These are phyloP conservation scores for Hypericum perforatum DNA, from an alignment of 345 rosid species.

Conservation along the genomic window DNA sequence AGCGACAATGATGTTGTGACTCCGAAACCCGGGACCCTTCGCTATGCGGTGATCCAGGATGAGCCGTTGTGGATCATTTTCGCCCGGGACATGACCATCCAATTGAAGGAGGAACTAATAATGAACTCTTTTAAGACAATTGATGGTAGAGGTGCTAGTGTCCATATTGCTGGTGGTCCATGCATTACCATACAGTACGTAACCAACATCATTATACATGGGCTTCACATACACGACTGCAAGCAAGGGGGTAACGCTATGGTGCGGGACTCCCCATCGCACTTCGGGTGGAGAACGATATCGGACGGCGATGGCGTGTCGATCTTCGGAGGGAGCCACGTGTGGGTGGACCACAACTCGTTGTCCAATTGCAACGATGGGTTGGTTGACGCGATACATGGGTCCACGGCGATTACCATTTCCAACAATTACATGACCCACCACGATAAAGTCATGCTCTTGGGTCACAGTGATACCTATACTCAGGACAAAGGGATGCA, in stretches of 20 bases:
- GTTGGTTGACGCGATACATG: too few species aligned
- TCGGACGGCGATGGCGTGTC: conserved; percentile 26
- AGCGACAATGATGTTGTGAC: conserved; percentile 15
- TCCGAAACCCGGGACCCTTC: conserved; percentile 21
- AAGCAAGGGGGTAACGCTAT: conserved; percentile 24
- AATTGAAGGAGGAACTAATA: conserved; percentile 19
- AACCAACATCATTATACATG: conserved; percentile 24
- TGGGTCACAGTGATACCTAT: too few species aligned
- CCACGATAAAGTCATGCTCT: too few species aligned
- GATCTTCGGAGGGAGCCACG: conserved; percentile 16
- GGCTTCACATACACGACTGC: conserved; percentile 21
- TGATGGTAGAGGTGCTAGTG: conserved; percentile 25
- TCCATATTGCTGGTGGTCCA: conserved; percentile 19
- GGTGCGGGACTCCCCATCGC: conserved; percentile 22
- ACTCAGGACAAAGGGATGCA: too few species aligned
- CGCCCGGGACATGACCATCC: conserved; percentile 18
- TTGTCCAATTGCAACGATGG: too few species aligned
- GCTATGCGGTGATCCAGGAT: conserved; percentile 22
- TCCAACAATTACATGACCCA: too few species aligned
- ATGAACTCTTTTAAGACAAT: conserved; percentile 26
- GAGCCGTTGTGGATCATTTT: conserved; percentile 28
- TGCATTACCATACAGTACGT: conserved; percentile 23
- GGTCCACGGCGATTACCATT: too few species aligned
- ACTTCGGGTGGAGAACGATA: conserved; percentile 24
- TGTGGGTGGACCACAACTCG: too few species aligned